Evolutionary conservation across 2,329 filamentous ascomycete species (phyloP), one percentile per base, ranked within the genome.

Genomic region (Aspergillus ochraceoroseus): DNA sequence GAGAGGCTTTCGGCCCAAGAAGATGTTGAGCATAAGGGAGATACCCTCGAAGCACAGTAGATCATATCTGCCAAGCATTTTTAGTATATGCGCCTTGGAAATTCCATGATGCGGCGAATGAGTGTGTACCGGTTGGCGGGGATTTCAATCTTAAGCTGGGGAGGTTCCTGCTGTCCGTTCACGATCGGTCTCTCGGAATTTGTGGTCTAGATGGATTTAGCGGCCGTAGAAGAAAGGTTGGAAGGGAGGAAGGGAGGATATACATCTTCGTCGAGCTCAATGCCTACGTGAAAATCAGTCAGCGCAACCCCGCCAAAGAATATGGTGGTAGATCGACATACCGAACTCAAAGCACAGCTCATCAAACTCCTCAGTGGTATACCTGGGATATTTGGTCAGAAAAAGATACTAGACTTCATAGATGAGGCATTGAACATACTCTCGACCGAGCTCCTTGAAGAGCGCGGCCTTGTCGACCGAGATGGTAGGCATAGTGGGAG

Each of bases 21-120:
- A 96, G 67, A 96, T 86, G 66, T 95, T 95, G 55, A 96, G 78
- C 77, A 94, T 94, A 65, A 95, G 78, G 53, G 87, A 84, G 63
- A 96, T 95, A 47, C 90, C 90, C 72, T 96, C 92, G 70, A 94
- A 94, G 70, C 90, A 96, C 41, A 98, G 80, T 82, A 96, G 88
- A 61, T 96, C 80, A 74, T 83, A 84, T 68, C 77, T 70, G 49
- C 17, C 31, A 19, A 37, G 11, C 11, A 3, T 5, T 43, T 43
- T 63, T 45, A 63, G 51, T 54, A 43, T 46, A 41, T 26, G 25
- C 17, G 25, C n/a, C 38, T 29, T 12, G n/a, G 12, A 20, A n/a
- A 5, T 35, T 35, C 15, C 17, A 28, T 30, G 27, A 33, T 25
- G 19, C n/a, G 30, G 9, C 13, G 31, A 15, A 26, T 25, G 38